These are phyloP conservation scores for Hypoxylon rubiginosum DNA, from an alignment of 2,329 filamentous ascomycete genomes.

Conservation along the genomic window DNA sequence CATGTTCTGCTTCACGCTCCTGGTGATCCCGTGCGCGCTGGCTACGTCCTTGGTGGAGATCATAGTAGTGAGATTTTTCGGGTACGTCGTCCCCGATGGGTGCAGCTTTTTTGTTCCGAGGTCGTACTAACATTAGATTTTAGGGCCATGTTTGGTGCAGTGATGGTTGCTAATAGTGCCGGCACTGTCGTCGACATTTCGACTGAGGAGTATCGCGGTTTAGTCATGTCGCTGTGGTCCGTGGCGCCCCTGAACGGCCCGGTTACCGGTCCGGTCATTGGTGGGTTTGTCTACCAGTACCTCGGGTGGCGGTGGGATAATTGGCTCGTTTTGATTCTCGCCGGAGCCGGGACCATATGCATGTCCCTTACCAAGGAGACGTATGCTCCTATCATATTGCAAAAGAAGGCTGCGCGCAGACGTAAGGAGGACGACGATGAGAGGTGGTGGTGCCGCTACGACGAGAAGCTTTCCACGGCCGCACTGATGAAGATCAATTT, in stretches of 20 bases:
- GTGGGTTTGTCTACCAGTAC: conserved; percentile 82
- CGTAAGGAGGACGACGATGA: conserved; percentile 78
- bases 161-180: conserved; percentile 86
- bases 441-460: conserved; percentile 84
- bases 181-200: conserved; percentile 88
- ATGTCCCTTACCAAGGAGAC: conserved; percentile 78
- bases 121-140: conserved; percentile 46
- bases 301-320: conserved; percentile 91
- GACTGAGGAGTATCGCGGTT: conserved; percentile 81
- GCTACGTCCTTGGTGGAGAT: conserved; percentile 76
- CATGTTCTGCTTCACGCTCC: conserved; percentile 72
- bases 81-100: conserved; percentile 57
- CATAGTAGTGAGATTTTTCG: conserved; percentile 80
- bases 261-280: conserved; percentile 76
- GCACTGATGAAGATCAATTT: conserved; percentile 81
- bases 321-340: conserved; percentile 83
- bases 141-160: conserved; percentile 77
- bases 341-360: conserved; percentile 70
- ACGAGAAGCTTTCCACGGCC: conserved; percentile 74
- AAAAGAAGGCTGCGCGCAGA: conserved; percentile 72
- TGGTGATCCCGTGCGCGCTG: conserved; percentile 79
- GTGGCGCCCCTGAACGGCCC: conserved; percentile 84
- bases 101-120: conserved; percentile 37
- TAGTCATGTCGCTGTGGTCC: conserved; percentile 87
- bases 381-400: conserved; percentile 79